A percentile compares a stretch with the other conserved stretches of the same genome.
Evolutionary conservation across 2,329 filamentous ascomycete species (phyloP).

Genomic region (Cadophora sp.): DNA sequence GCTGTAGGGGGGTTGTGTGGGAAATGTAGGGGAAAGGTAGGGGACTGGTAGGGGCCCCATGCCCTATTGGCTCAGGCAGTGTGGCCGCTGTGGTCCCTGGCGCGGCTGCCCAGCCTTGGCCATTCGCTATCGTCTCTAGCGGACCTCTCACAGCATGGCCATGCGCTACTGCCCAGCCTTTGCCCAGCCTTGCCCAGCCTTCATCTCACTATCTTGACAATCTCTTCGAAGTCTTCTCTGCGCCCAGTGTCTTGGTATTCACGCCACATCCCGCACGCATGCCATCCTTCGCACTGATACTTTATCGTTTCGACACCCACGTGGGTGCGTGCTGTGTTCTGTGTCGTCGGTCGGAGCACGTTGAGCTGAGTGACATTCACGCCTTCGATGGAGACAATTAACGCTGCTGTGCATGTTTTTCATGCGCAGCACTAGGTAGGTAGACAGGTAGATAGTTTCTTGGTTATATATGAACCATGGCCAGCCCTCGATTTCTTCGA

Average conservation of each 20-base stretch:
- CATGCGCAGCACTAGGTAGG: neutral
- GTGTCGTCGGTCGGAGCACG: neutral
- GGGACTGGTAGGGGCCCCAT: neutral
- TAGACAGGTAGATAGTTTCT: neutral
- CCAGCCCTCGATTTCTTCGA: neutral
- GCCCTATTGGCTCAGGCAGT: neutral
- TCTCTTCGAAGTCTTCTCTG: neutral
- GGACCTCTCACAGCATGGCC: neutral
- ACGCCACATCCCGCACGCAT: constrained; percentile 5
- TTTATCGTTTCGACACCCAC: neutral
- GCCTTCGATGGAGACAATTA: neutral
- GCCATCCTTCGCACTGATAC: neutral
- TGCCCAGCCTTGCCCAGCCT: neutral
- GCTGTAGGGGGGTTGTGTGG: neutral
- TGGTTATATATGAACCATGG: constrained; percentile 7
- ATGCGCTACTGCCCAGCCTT: neutral
- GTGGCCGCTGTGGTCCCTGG: neutral
- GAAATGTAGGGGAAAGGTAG: neutral
- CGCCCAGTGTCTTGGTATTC: constrained; percentile 1
- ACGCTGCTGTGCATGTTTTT: neutral
- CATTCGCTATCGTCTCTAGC: neutral
- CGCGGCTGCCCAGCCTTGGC: neutral
- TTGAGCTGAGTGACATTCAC: neutral
- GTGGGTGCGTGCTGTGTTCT: constrained; percentile 6
- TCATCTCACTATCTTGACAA: neutral